Evolutionary conservation across 177 flowering plant genomes (phyloP), one percentile per base, ranked within the genome.

Genomic region (Vitis hybrid): DNA sequence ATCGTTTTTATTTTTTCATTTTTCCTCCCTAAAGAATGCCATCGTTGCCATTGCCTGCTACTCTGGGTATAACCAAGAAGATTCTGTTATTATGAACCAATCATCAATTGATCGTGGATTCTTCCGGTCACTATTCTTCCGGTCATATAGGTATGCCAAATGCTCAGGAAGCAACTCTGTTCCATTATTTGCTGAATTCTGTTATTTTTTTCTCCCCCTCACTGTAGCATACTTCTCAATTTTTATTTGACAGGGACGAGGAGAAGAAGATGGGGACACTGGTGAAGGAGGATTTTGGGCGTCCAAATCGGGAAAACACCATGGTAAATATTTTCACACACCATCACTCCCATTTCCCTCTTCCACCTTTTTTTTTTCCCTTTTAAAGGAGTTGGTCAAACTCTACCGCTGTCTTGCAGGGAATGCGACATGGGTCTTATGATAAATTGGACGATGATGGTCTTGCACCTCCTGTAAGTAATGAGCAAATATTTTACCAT

Each of bases 211-310:
- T 26, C 30, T 26, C 30, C 30, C 40, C n/a, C 51, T 30, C 3
- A 10, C n/a, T 7, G 13, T 62, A 12, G 45, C n/a, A 3, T 13
- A 59, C 18, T 15, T n/a, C n/a, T 9, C 13, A 48, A 50, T 59
- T n/a, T 69, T 57, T 10, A 62, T 70, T 62, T 32, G 45, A 32
- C 74, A 93, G 98, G 63, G 99, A 96, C 67, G 98, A 96, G 77
- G 99, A 96, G 82, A 96, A 93, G 83, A 96, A 89, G 83, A 92
- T 96, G 99, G 99, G 99, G 18, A 96, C 99, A 15, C 90, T 96
- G 26, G 90, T 96, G 2, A 93, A 93, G 74, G 99, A 96, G 77
- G 99, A 96, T 70, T 96, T 96, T 83, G 99, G 98, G 6, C 90
- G 93, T 19, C 99, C 99, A n/a, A 89, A 87, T 71, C 81, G 97